Conservation (phyloP, 805 yeast genomes). For the Komagataella populi region DNA sequence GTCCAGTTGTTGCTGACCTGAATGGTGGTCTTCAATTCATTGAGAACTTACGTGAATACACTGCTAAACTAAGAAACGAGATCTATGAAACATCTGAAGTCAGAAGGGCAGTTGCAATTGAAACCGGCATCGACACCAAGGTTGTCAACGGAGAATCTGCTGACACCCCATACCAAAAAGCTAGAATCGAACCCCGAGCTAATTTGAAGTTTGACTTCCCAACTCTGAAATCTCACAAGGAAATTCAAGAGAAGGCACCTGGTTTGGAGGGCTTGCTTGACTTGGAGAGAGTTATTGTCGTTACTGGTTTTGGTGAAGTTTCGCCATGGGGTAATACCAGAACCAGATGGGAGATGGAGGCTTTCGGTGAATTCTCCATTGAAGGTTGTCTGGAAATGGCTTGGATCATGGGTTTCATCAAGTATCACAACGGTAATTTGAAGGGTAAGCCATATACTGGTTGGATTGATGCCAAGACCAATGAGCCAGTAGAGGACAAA, state of each 20-base stretch:
- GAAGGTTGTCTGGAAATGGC: conserved; percentile 99
- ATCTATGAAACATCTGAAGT: conserved; percentile 75
- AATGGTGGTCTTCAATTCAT: conserved; percentile 97
- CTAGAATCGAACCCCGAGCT: conserved; percentile 81
- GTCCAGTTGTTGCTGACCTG: conserved; percentile 95
- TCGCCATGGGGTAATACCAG: conserved; percentile 99
- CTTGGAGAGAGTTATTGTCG: conserved; percentile 83
- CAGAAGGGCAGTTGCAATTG: conserved; percentile 90
- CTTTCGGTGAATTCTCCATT: conserved; percentile 82
- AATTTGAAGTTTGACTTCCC: conserved; percentile 95
- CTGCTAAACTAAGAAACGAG: conserved; percentile 65
- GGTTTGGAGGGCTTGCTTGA: conserved; percentile 85
- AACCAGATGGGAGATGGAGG: conserved; percentile 99
- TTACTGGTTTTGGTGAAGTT: conserved; percentile 96
- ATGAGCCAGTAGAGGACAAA: conserved; percentile 85
- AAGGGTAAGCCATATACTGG: conserved; percentile 90
- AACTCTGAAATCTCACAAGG: conserved; percentile 59
- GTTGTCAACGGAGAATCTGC: conserved; percentile 81
- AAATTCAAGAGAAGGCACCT: conserved; percentile 54
- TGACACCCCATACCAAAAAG: conserved; percentile 72
- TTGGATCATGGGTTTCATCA: conserved; percentile 97
- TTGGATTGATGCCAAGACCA: conserved; percentile 94
- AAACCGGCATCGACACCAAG: conserved; percentile 77
- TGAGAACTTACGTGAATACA: conserved; percentile 81
- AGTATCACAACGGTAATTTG: conserved; percentile 83